Evolutionary conservation across 352 stramenopile species (phyloP), one percentile per base, ranked within the genome.

Genomic region (Halophytophthora batemanensis): DNA sequence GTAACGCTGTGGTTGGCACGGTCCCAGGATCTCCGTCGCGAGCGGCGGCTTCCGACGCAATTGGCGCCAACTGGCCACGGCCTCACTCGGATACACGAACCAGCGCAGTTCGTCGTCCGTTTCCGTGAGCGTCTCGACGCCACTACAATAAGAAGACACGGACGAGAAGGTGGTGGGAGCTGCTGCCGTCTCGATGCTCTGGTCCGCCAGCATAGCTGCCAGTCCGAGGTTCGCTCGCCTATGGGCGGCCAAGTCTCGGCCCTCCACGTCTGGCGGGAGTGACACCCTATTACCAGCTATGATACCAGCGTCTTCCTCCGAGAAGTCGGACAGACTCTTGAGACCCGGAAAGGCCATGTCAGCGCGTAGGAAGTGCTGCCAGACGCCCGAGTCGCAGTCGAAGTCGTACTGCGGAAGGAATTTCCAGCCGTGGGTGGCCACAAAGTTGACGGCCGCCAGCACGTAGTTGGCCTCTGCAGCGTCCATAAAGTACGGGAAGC

Each of bases 321-420:
- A 45, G 49, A 69, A 58, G 1, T 55, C 35, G 7, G 56, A 54
- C 10, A 69, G 34, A 0, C 13, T n/a, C 31, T 69, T 69, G 38
- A 62, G 61, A 33, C 55, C 46, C 2, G 55, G 50, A 25, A 65
- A 65, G 6, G 56, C 45, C 12, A 49, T 33, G 11, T 55, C 40
- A 6, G 46, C 56, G 8, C 50, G 45, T 2, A 56, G 59, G 7
- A 56, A 52, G 53, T 97, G 84, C 18, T 76, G 66, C 87, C 87
- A 97, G 45, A 97, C 93, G 12, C 95, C 96, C 8, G 92, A 98
- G 14, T 90, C 76, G 67, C 97, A 82, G 73, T 98, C 96, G 63
- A 96, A 98, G 28, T 65, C 50, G 67, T 99, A 99, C 50, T 96
- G 76, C 18, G 90, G 90, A 34, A 99, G 70, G 23, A 99, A 90